phyloP scores from a whole-genome alignment of 768 basidiomycete genomes.

The Cytidiella melzeri region DNA sequence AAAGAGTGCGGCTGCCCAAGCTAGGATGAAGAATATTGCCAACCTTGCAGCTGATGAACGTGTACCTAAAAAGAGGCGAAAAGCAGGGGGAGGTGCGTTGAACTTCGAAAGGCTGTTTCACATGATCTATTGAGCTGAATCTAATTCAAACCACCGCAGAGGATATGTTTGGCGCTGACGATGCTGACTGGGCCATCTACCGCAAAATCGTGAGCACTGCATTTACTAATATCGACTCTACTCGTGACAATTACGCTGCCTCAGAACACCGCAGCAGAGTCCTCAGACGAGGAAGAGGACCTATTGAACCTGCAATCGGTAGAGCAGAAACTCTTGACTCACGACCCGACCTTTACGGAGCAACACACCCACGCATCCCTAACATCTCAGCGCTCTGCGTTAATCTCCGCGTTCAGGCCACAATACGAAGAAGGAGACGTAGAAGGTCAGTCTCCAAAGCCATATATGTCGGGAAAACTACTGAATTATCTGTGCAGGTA shows the following conservation, averaged over 20 bases:
- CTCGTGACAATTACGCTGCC: background rate
- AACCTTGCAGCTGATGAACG: slow-evolving; percentile 84
- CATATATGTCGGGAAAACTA: background rate
- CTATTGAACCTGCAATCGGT: slow-evolving; percentile 60
- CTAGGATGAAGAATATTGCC: slow-evolving; percentile 94
- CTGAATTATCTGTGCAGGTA: slow-evolving; percentile 30
- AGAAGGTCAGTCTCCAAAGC: slow-evolving; percentile 37
- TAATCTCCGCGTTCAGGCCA: slow-evolving; percentile 82
- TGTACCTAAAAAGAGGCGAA: slow-evolving; percentile 78
- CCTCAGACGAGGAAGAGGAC: slow-evolving; percentile 91
- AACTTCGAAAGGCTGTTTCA: background rate
- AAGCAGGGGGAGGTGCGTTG: slow-evolving; percentile 65
- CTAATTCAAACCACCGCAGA: slow-evolving; percentile 36
- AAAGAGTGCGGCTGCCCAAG: slow-evolving; percentile 93
- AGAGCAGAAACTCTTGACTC: slow-evolving; percentile 72
- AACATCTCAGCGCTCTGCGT: slow-evolving; percentile 70
- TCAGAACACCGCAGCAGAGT: slow-evolving; percentile 61
- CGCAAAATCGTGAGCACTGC: slow-evolving; percentile 87
- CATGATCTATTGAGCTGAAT: background rate
- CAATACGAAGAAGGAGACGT: slow-evolving; percentile 71
- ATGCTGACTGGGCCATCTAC: slow-evolving; percentile 97
- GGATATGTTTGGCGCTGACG: slow-evolving; percentile 90
- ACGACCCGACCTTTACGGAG: slow-evolving; percentile 81
- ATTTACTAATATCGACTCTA: background rate
- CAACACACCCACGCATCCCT: slow-evolving; percentile 80